A percentile compares a stretch with the other conserved stretches of the same genome.
phyloP scores from a whole-genome alignment of 2,329 filamentous ascomycete genomes.

The Pyrenophora seminiperda region DNA sequence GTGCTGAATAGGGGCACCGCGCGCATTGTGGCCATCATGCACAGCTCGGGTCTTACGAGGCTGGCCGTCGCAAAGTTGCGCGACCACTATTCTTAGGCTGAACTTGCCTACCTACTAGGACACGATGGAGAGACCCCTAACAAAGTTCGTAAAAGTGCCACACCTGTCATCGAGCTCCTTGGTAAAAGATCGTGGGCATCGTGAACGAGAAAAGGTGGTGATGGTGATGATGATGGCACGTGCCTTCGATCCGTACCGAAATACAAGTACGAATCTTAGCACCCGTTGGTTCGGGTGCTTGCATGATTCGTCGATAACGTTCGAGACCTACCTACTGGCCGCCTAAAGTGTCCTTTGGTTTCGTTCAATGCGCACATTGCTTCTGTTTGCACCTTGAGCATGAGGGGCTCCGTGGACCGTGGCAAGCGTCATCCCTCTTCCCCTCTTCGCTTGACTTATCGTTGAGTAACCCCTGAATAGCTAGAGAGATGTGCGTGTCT shows the following conservation, averaged over 20 bases:
- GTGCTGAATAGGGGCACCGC: neutral
- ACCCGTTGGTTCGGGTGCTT: no score
- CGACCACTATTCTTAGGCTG: neutral
- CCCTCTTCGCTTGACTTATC: no score
- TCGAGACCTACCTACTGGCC: neutral
- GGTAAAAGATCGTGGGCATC: no score
- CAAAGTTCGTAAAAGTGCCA: neutral
- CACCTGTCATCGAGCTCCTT: no score
- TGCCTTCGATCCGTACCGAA: constrained; percentile 7
- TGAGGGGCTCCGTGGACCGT: no score
- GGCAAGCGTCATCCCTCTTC: no score
- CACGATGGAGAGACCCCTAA: neutral
- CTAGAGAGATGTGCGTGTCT: no score
- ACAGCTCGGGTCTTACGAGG: neutral
- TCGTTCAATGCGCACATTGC: neutral
- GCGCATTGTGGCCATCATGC: neutral
- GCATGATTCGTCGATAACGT: no score
- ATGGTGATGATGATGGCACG: constrained; percentile 1
- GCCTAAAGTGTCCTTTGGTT: neutral
- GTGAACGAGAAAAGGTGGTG: neutral
- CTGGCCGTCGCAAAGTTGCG: no score
- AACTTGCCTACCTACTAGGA: neutral
- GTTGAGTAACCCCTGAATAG: no score
- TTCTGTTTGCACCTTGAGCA: no score
- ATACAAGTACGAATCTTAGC: neutral